Conservation (phyloP, 495 filamentous ascomycete species). For the Penicillium nucicola region DNA sequence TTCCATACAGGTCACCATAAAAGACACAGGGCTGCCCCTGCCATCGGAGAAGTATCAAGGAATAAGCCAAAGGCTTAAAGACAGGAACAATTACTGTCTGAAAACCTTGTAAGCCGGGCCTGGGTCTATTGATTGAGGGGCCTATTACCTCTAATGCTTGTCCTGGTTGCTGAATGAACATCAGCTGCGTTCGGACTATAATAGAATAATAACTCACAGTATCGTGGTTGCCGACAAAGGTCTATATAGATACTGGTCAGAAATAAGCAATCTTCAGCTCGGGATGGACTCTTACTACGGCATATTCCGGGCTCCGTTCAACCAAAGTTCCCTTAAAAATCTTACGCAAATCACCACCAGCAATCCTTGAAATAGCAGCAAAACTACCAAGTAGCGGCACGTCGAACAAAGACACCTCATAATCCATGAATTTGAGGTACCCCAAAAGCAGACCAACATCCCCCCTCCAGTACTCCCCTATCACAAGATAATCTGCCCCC, state of each 20-base stretch:
- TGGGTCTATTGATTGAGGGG: neutral
- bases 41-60: constrained; percentile 65
- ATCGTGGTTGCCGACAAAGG: constrained; percentile 46
- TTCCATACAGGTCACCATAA: constrained; percentile 72
- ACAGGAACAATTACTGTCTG: constrained; percentile 49
- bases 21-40: constrained; percentile 70
- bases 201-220: constrained; percentile 27
- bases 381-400: constrained; percentile 66
- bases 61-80: constrained; percentile 60
- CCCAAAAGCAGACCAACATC: constrained; percentile 51
- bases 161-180: constrained; percentile 48
- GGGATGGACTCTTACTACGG: constrained; percentile 49
- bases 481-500: constrained; percentile 58
- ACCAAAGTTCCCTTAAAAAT: constrained; percentile 63
- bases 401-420: constrained; percentile 66
- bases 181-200: neutral
- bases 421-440: constrained; percentile 59
- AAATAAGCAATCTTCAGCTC: neutral
- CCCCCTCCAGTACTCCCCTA: constrained; percentile 73
- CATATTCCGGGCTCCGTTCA: constrained; percentile 51
- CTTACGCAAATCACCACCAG: constrained; percentile 56
- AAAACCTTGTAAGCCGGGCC: neutral
- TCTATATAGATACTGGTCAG: constrained; percentile 21
- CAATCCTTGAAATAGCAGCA: constrained; percentile 45
- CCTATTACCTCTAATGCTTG: constrained; percentile 51